These are phyloP conservation scores for Spathaspora hagerdaliae DNA, from an alignment of 805 yeast species.

Conservation along the genomic window DNA sequence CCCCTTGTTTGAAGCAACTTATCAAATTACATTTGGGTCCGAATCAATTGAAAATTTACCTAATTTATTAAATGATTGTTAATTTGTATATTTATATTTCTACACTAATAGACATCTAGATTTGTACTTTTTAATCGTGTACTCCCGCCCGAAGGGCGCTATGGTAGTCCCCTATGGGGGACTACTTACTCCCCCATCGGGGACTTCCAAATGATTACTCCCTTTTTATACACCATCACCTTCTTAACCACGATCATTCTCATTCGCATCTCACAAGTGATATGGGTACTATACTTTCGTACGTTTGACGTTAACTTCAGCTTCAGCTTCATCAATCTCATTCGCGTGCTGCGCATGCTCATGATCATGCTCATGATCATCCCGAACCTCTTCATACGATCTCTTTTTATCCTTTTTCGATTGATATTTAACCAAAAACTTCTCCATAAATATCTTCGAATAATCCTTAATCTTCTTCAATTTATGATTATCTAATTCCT, in stretches of 20 bases:
- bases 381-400: background rate
- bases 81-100: background rate
- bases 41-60: slow-evolving; percentile 42
- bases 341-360: too few relatives aligned
- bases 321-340: background rate
- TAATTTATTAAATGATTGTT: slow-evolving; percentile 25
- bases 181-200: too few relatives aligned
- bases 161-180: too few relatives aligned
- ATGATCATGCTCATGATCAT: background rate
- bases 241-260: too few relatives aligned
- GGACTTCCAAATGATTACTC: too few relatives aligned
- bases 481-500: slow-evolving; percentile 60
- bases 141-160: too few relatives aligned
- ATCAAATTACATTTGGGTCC: slow-evolving; percentile 37
- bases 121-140: too few relatives aligned
- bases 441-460: slow-evolving; percentile 61
- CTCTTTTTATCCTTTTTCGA: slow-evolving; percentile 27
- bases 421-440: slow-evolving; percentile 48
- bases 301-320: background rate
- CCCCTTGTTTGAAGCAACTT: slow-evolving; percentile 45
- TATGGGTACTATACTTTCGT: too few relatives aligned
- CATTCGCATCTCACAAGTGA: too few relatives aligned
- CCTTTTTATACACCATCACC: too few relatives aligned
- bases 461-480: slow-evolving; percentile 66
- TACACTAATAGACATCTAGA: too few relatives aligned